These are phyloP conservation scores for Zangia roseola DNA, from an alignment of 768 basidiomycete genomes.

Conservation along the genomic window DNA sequence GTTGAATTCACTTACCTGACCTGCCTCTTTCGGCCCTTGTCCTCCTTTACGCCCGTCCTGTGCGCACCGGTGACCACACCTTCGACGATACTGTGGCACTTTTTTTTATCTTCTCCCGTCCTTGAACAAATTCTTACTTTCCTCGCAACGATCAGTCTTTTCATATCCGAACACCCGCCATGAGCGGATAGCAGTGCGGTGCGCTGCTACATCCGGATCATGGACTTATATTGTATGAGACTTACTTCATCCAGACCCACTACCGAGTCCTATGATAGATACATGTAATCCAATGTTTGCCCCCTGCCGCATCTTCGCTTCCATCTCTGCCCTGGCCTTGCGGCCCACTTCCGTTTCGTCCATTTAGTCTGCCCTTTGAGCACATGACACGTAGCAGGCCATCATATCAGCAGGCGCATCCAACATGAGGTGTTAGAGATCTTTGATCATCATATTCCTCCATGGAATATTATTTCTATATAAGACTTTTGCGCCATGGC, in stretches of 20 bases:
- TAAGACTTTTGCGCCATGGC: conserved; percentile 19
- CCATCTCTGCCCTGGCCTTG: conserved; percentile 21
- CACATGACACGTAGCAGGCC: conserved; percentile 27
- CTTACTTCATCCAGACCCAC: conserved; percentile 11
- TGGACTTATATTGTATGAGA: conserved; percentile 11
- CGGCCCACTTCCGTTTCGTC: conserved; percentile 25
- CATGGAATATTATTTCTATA: conserved; percentile 24
- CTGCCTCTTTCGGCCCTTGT: conserved; percentile 14
- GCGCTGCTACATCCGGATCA: conserved; percentile 31
- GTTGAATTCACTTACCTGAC: conserved; percentile 3
- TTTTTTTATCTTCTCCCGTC: conserved; percentile 3
- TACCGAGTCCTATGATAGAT: conserved; percentile 11
- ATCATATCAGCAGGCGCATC: conserved; percentile 32
- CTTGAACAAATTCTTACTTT: conserved; percentile 23
- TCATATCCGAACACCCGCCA: conserved; percentile 36
- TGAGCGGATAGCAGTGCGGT: conserved; percentile 26
- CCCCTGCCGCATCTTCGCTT: conserved; percentile 24
- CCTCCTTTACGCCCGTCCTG: neutral
- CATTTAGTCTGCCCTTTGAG: conserved; percentile 21
- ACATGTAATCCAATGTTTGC: conserved; percentile 16
- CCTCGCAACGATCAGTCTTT: conserved; percentile 17
- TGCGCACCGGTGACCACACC: conserved; percentile 7
- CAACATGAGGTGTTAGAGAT: conserved; percentile 31
- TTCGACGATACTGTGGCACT: neutral
- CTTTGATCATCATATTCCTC: conserved; percentile 27